Base-by-base conservation (phyloP, 2,329 filamentous ascomycete genomes). In the Aureobasidium uvarum region DNA sequence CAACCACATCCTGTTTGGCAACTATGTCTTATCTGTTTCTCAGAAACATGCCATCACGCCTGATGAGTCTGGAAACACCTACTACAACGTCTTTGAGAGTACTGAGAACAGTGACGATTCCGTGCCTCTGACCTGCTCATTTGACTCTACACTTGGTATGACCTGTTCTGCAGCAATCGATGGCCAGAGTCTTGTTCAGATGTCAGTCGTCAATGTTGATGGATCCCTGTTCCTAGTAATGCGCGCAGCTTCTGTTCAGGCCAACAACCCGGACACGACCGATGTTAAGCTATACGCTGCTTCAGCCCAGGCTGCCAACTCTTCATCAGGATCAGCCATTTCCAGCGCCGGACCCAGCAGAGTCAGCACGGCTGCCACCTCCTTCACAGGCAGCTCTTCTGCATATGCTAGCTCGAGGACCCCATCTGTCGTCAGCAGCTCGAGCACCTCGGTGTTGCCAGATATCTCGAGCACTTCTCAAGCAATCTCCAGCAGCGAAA, bases 51-150 rank as follows among this genome's bases (percentile, higher is more conserved):
- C n/a, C 14, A 41, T 51, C 11, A 62, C 45, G 5, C 13, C 58
- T 6, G 23, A 20, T 31, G 23, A 28, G 11, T 36, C 45, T 51
- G 58, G 14, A 3, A 51, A 33, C 20, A 50, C 58, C n/a, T 62
- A 62, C 45, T 62, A 62, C 23, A 51, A 51, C n/a, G 46, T 62
- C 20, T 62, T 62, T 28, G 58, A 62, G 23, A 62, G 45, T 33
- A 62, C n/a, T 18, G 25, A 11, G 20, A 28, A 51, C 45, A 51
- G 45, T 18, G 33, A 31, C 5, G 46, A 41, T 13, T 62, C 58
- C 14, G 31, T 62, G 16, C 58, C 58, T 28, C 13, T 62, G 2
- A 41, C n/a, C 18, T 62, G 58, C 48, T 62, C 58, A 2, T 50
- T 62, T 28, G 58, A 51, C 33, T 10, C 31, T 8, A n/a, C 23